A percentile compares a stretch with the other conserved stretches of the same genome.
Evolutionary conservation across 192 early-diverging fungal genomes (phyloP).

Genomic region (Rhizophagus prolifer): DNA sequence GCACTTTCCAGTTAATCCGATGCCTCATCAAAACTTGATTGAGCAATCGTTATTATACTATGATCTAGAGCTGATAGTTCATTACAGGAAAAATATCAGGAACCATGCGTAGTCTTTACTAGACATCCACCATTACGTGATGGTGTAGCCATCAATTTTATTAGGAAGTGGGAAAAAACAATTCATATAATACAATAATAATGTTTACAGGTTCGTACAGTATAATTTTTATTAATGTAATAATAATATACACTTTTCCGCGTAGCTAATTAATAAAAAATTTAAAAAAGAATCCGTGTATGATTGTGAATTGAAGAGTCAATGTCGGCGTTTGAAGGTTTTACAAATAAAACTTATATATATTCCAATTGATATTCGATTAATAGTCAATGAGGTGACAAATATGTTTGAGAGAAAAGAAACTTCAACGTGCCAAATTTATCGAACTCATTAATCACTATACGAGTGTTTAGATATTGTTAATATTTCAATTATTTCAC

Average conservation of each 20-base stretch:
- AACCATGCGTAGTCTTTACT: conserved; percentile 65
- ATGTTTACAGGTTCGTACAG: conserved; percentile 46
- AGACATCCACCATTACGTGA: conserved; percentile 46
- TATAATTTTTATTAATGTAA: background rate
- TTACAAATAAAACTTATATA: conserved; percentile 37
- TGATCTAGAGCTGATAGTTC: conserved; percentile 31
- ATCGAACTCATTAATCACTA: too few species aligned
- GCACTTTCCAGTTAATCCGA: conserved; percentile 62
- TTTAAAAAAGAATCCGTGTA: background rate
- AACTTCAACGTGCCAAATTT: too few species aligned
- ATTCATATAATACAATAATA: conserved; percentile 48
- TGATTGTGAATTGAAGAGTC: too few species aligned
- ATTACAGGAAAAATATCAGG: conserved; percentile 32
- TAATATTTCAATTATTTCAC: conserved; percentile 19
- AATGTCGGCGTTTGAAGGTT: conserved; percentile 13
- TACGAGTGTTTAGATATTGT: conserved; percentile 15
- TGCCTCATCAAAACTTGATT: conserved; percentile 52
- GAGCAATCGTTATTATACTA: conserved; percentile 39
- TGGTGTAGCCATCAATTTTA: conserved; percentile 43
- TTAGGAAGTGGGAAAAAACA: conserved; percentile 47
- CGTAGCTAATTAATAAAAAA: background rate
- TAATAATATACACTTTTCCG: background rate
- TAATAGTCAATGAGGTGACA: conserved; percentile 36
- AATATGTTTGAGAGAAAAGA: conserved; percentile 37
- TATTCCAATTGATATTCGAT: conserved; percentile 38